Evolutionary conservation across 768 basidiomycete species (phyloP).

Genomic region (Scleroderma citrinum): DNA sequence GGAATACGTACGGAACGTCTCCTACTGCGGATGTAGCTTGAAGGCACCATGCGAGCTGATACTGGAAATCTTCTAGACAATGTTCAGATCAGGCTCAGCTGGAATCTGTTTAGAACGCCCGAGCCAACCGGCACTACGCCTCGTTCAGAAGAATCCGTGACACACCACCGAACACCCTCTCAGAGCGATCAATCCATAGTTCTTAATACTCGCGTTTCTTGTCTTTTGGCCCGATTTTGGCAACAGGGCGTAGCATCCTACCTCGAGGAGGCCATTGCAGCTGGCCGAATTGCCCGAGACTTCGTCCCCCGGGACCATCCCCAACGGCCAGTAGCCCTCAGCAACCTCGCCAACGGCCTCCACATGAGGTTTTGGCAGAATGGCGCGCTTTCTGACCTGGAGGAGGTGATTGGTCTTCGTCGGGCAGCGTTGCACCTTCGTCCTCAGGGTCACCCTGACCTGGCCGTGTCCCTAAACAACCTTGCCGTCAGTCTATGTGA

Average conservation of each 20-base stretch:
- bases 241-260: background rate
- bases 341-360: background rate
- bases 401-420: background rate
- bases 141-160: too few species aligned
- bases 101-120: too few species aligned
- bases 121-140: too few species aligned
- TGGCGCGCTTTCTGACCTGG: background rate
- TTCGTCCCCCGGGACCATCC: background rate
- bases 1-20: too few species aligned
- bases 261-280: background rate
- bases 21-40: too few species aligned
- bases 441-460: background rate
- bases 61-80: too few species aligned
- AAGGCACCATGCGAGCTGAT: too few species aligned
- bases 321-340: background rate
- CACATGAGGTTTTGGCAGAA: background rate
- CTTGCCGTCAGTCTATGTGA: slow-evolving; percentile 1
- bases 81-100: too few species aligned
- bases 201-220: background rate
- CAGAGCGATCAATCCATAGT: background rate
- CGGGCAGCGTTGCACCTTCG: background rate
- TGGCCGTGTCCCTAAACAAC: slow-evolving; percentile 1
- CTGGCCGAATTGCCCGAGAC: background rate
- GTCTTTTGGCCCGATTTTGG: background rate
- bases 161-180: too few species aligned